Evolutionary conservation across 2,329 filamentous ascomycete species (phyloP), one percentile per base, ranked within the genome.

Genomic region (Aspergillus puulaauensis): DNA sequence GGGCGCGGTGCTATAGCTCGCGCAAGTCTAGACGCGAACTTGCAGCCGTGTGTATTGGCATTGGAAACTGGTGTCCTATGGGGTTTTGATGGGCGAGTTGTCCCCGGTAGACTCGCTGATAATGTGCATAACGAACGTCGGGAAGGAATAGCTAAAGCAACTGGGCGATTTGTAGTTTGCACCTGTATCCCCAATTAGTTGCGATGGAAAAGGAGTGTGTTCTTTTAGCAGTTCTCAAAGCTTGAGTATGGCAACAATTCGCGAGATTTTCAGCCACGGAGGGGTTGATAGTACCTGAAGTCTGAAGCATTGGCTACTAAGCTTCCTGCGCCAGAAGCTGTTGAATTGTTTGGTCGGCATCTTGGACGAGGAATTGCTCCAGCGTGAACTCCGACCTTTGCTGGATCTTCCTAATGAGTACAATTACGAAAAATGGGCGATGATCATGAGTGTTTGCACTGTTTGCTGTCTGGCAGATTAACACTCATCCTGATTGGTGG

Each of bases 1-100:
- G 76, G 71, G 35, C 71, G 66, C 12, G 70, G 68, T 35, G 68
- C 66, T 3, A 77, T 66, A 53, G 64, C 66, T 52, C 67, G 66
- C 21, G 70, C 65, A 50, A 70, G 61, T 44, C 66, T 64, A 24
- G 64, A 66, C 39, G 69, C 70, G 27, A 64, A 62, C 49, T 63
- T 58, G 50, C 52, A 61, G 55, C 54, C 56, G 61, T 68, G 62
- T 15, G 54, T 56, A 49, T 61, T 61, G 53, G 49, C 35, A 21
- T 31, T 39, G 51, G 48, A 43, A 15, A 40, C 12, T 45, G 54
- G 50, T 49, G 33, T 31, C 27, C 27, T 31, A 11, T 15, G 8
- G 50, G 6, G 33, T 43, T 45, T 43, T 27, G 54, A 24, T 50
- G 58, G 61, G 11, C 40, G 39, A 17, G 21, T 44, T 39, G 39